Evolutionary conservation across 1,139 yeast species (phyloP).

Genomic region (Meyerozyma carpophila): DNA sequence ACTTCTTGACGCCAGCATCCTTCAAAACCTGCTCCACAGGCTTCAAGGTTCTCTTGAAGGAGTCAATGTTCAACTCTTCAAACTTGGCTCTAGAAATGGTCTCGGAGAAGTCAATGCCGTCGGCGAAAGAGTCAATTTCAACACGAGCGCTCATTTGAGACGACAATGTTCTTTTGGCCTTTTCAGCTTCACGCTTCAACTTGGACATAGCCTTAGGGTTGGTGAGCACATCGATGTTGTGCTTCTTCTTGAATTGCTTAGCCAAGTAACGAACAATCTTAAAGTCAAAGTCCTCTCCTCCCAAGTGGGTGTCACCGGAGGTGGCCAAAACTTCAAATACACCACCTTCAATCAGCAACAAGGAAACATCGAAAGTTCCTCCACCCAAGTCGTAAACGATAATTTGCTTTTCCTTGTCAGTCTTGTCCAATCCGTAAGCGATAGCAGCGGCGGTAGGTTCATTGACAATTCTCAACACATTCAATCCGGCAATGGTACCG

Average conservation of each 20-base stretch:
- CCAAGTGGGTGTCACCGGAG: conserved; percentile 52
- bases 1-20: conserved; percentile 80
- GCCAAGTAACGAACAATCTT: conserved; percentile 82
- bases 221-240: conserved; percentile 66
- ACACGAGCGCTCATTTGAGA: conserved; percentile 86
- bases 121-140: conserved; percentile 92
- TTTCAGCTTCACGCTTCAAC: conserved; percentile 93
- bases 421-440: conserved; percentile 92
- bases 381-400: conserved; percentile 52
- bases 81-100: conserved; percentile 92
- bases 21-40: conserved; percentile 91
- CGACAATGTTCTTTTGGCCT: conserved; percentile 92
- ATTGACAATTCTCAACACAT: conserved; percentile 89
- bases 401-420: conserved; percentile 46
- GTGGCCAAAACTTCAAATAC: conserved; percentile 50
- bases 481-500: conserved; percentile 93
- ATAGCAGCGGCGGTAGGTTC: conserved; percentile 99
- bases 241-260: conserved; percentile 84
- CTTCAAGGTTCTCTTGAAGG: conserved; percentile 84
- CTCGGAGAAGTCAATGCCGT: conserved; percentile 93
- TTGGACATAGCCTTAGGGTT: conserved; percentile 81
- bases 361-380: conserved; percentile 50
- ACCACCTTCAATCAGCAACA: conserved; percentile 48
- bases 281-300: conserved; percentile 94
- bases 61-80: conserved; percentile 84